Base-by-base conservation (phyloP, 2,329 filamentous ascomycete species). In the Cadophora sp. region DNA sequence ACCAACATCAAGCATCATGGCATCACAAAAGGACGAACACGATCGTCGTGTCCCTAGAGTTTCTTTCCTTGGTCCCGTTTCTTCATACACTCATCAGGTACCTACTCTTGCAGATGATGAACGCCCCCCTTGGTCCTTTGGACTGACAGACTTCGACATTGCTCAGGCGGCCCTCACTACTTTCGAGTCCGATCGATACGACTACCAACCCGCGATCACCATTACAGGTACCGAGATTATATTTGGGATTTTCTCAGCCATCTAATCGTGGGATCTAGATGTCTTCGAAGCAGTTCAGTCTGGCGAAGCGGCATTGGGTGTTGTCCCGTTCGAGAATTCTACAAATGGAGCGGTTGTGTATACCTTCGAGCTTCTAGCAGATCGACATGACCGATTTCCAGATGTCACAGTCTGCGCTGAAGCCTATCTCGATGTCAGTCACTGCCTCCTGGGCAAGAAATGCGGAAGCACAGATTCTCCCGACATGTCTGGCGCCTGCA, bases 261-360 rank as follows among this genome's bases (percentile, higher is more conserved):
- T 61, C 67, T 70, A 62, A 69, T 62, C 48, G 56, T 63, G 27
- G 40, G 43, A 31, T 64, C 26, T 19, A 91, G 93, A 96, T 77
- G 89, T 97, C 74, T 97, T 97, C 79, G 84, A 89, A 62, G 85
- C 89, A 19, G 91, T 97, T 6, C 93, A 97, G 76, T 83, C 84
- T 46, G 85, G 87, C 67, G 78, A 82, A 55, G 88, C 87, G 0
- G 80, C 86, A 63, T 90, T 90, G 66, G 96, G 94, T 73, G 92
- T 98, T 37, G 92, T 97, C 1, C 96, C 96, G 7, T 94, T 97
- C 80, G 95, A 98, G 79, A 99, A 99, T 83, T 97, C 92, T 50
- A 95, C 93, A 77, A 97, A 98, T 80, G 96, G 96, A 76, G 91
- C 91, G 65, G 96, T 99, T 61, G 89, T 96, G 66, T 92, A 93